Conservation (phyloP, 2,329 filamentous ascomycete genomes). For the Exophiala sideris region DNA sequence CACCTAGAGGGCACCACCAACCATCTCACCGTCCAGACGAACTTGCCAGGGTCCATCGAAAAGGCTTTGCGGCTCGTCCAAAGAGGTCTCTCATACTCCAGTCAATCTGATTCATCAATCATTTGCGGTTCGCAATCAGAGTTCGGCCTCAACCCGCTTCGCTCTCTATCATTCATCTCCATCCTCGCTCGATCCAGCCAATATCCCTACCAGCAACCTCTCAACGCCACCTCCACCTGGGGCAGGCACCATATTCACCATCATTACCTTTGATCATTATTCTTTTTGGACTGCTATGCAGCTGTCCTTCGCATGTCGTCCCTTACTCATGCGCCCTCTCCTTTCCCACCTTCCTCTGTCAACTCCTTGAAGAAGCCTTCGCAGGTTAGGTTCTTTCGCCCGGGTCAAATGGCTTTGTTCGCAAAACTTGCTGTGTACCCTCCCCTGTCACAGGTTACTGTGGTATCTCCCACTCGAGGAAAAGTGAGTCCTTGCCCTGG, state of each 20-base stretch:
- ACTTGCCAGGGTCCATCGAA: no score
- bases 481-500: conserved; percentile 32
- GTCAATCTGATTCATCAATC: no score
- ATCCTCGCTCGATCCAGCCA: no score
- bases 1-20: no score
- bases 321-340: conserved; percentile 14
- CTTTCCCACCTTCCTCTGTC: conserved; percentile 5
- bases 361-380: conserved; percentile 25
- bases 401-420: conserved; percentile 48
- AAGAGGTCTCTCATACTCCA: no score
- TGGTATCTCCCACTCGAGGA: conserved; percentile 45
- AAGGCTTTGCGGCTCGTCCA: no score
- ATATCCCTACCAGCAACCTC: no score
- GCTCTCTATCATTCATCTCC: no score
- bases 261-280: conserved; percentile 1
- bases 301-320: conserved; percentile 17
- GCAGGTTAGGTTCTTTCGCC: conserved; percentile 35
- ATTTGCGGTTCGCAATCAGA: no score
- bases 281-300: conserved; percentile 5
- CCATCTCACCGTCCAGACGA: no score
- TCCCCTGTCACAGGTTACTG: conserved; percentile 71
- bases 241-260: neutral
- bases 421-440: conserved; percentile 63
- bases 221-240: neutral
- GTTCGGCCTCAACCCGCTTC: no score